Base-by-base conservation (phyloP, 2,329 filamentous ascomycete genomes). In the Nothophaeocryptopus gaeumannii region DNA sequence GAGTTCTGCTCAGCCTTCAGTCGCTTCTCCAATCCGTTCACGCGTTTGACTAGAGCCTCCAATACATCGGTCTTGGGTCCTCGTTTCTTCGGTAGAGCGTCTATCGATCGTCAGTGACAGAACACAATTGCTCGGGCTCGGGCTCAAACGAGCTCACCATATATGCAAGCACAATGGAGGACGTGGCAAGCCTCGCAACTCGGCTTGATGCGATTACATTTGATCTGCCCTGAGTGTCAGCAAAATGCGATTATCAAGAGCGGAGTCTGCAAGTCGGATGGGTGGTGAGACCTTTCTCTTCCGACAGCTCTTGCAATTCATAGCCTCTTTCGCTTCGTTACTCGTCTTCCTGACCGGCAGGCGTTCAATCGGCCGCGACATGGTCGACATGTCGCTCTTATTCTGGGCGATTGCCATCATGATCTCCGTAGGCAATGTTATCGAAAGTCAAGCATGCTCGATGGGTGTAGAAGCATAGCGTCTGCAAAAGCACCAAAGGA, bases 251-350 rank as follows among this genome's bases (percentile, higher is more conserved):
- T n/a, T 30, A 12, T 11, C 33, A 29, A 14, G 42, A 45, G 32
- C 32, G 37, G 42, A n/a, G 5, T 35, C 33, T 14, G 32, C 16
- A 26, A 26, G 20, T 26, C 20, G 20, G 7, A 26, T 37, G 42
- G 42, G 26, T 26, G 42, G 42, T 45, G 16, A 34, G n/a, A 92
- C 89, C 85, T 95, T 95, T 74, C 89, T 80, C 72, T 95, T 95
- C 61, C 89, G 82, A 75, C 89, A 95, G 49, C 88, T 93, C 71
- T 95, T 95, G 82, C 89, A 95, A 70, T 95, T 95, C 89, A 95
- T 95, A 31, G 87, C 88, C 75, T 95, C 89, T 63, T 87, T 83
- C 35, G 87, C 88, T 68, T 93, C 87, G 62, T 82, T 85, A 70
- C 79, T 83, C 70, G 82, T 76, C 36, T 86, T 83, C 56, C 85